Base-by-base conservation (phyloP, 2,329 filamentous ascomycete species). In the Fusarium phyllophilum region DNA sequence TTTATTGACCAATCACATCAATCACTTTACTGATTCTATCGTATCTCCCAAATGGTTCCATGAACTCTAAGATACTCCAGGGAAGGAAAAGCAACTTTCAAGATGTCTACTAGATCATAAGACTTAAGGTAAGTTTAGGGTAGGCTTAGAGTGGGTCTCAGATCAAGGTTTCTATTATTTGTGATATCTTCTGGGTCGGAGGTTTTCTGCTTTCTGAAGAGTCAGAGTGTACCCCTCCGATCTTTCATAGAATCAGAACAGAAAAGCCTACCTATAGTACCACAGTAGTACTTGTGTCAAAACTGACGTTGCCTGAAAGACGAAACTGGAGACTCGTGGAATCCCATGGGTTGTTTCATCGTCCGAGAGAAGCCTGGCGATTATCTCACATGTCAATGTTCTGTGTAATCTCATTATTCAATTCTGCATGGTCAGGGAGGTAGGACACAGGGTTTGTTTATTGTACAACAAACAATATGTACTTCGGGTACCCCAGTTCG, bases 1-100 rank as follows among this genome's bases (percentile, higher is more conserved):
- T 26, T 45, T 44, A 42, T 70, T 9, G 31, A 9, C 67, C 71
- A 74, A 68, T 74, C 46, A 58, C 6, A 22, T n/a, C 14, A 42
- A n/a, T 17, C 29, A n/a, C 62, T 41, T 62, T 58, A 10, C 42
- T 39, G 31, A 55, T 62, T 31, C 39, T 20, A 58, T 41, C 20
- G 29, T 18, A 34, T 29, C 48, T 22, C 22, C 22, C 15, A 24
- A 24, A 33, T 15, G n/a, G 17, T 41, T 54, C 34, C 36, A 42
- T 29, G 20, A 42, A 18, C 22, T 33, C 15, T 2, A 51, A 18
- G 31, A 31, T 11, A 36, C 31, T 6, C 4, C 15, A 18, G 22
- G 22, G 15, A 33, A 24, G 22, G 29, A 11, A 18, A 31, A 31
- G 29, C 22, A 33, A 33, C 8, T 18, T 18, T 18, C 15, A 49